phyloP scores from a whole-genome alignment of 495 filamentous ascomycete genomes.

The Podospora tetraspora region DNA sequence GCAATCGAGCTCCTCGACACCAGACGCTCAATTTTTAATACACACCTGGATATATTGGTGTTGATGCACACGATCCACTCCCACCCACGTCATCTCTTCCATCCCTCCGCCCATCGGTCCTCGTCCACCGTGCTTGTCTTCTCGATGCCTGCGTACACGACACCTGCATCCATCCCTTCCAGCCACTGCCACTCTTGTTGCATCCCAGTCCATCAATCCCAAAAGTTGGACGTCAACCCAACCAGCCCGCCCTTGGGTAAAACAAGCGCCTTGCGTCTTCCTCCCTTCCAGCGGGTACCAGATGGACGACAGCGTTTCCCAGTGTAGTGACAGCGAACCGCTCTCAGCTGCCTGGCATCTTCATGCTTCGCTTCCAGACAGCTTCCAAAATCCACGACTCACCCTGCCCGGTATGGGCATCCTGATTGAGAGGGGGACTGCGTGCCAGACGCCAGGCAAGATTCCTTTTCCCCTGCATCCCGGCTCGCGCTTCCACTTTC shows the following conservation, averaged over 20 bases:
- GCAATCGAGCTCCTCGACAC: neutral
- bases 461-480: neutral
- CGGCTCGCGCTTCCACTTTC: neutral
- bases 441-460: neutral
- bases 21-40: no score
- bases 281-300: neutral
- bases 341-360: no score
- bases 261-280: neutral
- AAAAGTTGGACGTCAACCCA: no score
- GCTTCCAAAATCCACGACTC: neutral
- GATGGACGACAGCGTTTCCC: neutral
- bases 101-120: neutral
- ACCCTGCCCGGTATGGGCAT: neutral
- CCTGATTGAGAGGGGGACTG: neutral
- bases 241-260: neutral
- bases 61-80: neutral
- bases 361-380: neutral
- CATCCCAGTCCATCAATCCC: neutral
- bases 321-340: no score
- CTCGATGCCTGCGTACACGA: neutral
- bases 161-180: neutral
- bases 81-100: neutral
- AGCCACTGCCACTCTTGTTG: no score
- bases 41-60: no score
- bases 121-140: neutral